Base-by-base conservation (phyloP, 176 grass and related monocot species). In the Saccharum officinarum region DNA sequence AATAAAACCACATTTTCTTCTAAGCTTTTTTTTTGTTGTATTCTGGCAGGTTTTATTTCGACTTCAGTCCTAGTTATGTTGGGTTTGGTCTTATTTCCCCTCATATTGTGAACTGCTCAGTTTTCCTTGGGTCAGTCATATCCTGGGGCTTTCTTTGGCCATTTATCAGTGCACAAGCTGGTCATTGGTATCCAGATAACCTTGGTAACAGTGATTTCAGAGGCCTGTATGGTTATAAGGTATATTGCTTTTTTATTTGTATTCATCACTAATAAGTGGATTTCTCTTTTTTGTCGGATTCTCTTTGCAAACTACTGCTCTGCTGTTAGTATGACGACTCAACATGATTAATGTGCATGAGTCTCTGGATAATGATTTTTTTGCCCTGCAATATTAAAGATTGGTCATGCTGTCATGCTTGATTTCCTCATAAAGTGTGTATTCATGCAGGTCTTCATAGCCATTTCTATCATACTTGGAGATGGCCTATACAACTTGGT, bases 1-100 rank as follows among this genome's bases (percentile, higher is more conserved):
- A 64, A 78, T 33, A 80, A 54, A 37, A 17, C 9, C 36, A 9
- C 46, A 69, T 61, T 75, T 57, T 36, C 47, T 34, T 75, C 41
- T 76, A 63, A 11, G 7, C 15, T 62, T 3, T 14, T 74, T 54
- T 49, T 71, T 55, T n/a, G n/a, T 62, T 25, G 10, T 46, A 52
- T 71, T 37, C 17, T 14, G 71, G 52, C 83, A 89, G 88, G 34
- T 89, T 89, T 76, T 86, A 82, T 86, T 89, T 89, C 42, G 33
- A 86, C 64, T 89, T 89, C 72, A 89, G 84, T 65, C 88, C 88
- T 57, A 82, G 88, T 86, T 89, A 82, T 89, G 88, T 89, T 40
- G 88, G 88, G 17, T 89, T 86, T 89, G 88, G 88, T 70, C 78
- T 89, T 89, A 85, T 89, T 76, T 89, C 77, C 41, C 77, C 82